A percentile compares a stretch with the other conserved stretches of the same genome.
These are phyloP conservation scores for Leccinum arenicola DNA, from an alignment of 768 basidiomycete genomes.

Conservation along the genomic window DNA sequence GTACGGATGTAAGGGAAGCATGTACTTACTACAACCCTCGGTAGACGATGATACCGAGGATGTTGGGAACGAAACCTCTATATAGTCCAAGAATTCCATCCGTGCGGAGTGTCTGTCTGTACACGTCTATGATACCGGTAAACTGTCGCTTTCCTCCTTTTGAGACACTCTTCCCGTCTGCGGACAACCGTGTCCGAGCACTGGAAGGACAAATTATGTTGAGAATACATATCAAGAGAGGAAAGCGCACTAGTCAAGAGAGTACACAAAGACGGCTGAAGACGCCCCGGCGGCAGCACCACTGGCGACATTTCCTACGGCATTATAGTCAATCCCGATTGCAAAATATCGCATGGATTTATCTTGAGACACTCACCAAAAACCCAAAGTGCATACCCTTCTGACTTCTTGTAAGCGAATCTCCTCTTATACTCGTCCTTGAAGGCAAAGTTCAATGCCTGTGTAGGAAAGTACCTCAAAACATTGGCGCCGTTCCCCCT, in stretches of 20 bases:
- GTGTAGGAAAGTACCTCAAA: constrained; percentile 45
- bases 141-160: constrained; percentile 42
- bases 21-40: constrained; percentile 41
- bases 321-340: neutral
- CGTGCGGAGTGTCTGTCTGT: constrained; percentile 39
- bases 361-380: constrained; percentile 20
- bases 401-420: constrained; percentile 36
- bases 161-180: constrained; percentile 35
- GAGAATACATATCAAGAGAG: neutral
- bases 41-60: constrained; percentile 42
- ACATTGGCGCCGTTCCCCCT: constrained; percentile 45
- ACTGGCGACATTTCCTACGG: constrained; percentile 38
- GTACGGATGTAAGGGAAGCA: neutral
- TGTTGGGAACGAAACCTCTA: constrained; percentile 41
- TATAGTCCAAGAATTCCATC: constrained; percentile 43
- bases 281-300: constrained; percentile 45
- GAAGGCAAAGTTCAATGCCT: constrained; percentile 48
- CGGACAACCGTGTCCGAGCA: constrained; percentile 41
- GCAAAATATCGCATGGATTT: neutral
- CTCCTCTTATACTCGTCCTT: constrained; percentile 41
- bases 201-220: constrained; percentile 14
- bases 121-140: constrained; percentile 40
- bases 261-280: constrained; percentile 43
- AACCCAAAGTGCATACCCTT: constrained; percentile 38
- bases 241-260: constrained; percentile 39